Evolutionary conservation across 257 asterid species (phyloP).

Genomic region (Penstemon davidsonii): DNA sequence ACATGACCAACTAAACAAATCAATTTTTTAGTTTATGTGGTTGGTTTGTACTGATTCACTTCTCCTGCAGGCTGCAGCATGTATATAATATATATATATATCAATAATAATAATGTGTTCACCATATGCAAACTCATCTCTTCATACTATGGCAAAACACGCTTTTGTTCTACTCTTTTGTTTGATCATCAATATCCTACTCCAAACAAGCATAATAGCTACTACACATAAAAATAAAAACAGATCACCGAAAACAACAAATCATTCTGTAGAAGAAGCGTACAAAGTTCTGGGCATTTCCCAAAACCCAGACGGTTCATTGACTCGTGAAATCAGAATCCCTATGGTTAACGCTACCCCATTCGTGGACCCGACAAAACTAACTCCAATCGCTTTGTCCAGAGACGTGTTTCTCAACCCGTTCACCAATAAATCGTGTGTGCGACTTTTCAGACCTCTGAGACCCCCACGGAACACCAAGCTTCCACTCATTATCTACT

Average conservation of each 20-base stretch:
- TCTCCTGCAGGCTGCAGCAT: no score
- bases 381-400: conserved; percentile 18
- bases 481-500: conserved; percentile 30
- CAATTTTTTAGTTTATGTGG: no score
- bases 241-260: not conserved
- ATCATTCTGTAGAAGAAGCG: conserved; percentile 24
- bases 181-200: not conserved
- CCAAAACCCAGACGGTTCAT: conserved; percentile 22
- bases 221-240: not conserved
- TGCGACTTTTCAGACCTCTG: conserved; percentile 28
- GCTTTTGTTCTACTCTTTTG: not conserved
- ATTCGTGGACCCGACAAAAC: not conserved
- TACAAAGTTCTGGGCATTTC: conserved; percentile 23
- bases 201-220: not conserved
- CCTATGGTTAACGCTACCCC: conserved; percentile 23
- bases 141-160: not conserved
- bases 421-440: not conserved
- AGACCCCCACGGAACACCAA: conserved; percentile 12
- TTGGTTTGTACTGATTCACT: no score
- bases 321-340: conserved; percentile 14
- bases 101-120: no score
- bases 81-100: no score
- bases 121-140: no score
- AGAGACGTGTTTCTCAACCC: conserved; percentile 8
- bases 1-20: no score